Evolutionary conservation across 2,329 filamentous ascomycete genomes (phyloP).

Genomic region (Dactylellina drechsleri): DNA sequence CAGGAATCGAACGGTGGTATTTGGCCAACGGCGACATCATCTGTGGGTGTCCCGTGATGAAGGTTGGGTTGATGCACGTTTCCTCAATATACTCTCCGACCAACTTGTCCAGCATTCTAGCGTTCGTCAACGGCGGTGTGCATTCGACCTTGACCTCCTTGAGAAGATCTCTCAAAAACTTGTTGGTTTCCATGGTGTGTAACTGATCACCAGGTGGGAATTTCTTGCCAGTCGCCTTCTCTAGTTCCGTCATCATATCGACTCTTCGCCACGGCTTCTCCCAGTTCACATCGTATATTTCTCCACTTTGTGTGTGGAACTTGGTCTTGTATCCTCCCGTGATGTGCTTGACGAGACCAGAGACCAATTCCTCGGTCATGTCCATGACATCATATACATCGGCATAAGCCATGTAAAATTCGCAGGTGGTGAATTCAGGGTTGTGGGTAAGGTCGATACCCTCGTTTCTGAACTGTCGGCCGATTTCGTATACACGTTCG

Average conservation of each 20-base stretch:
- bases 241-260: slow-evolving; percentile 94
- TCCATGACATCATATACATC: slow-evolving; percentile 92
- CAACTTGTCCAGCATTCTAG: slow-evolving; percentile 95
- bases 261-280: slow-evolving; percentile 90
- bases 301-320: slow-evolving; percentile 82
- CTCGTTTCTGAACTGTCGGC: slow-evolving; percentile 95
- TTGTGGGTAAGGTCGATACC: slow-evolving; percentile 93
- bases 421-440: slow-evolving; percentile 95
- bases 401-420: slow-evolving; percentile 95
- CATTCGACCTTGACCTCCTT: slow-evolving; percentile 93
- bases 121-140: slow-evolving; percentile 87
- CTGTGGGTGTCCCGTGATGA: slow-evolving; percentile 83
- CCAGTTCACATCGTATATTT: slow-evolving; percentile 94
- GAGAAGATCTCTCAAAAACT: slow-evolving; percentile 83
- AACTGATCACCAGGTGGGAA: slow-evolving; percentile 90
- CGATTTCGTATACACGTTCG: slow-evolving; percentile 94
- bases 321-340: slow-evolving; percentile 85
- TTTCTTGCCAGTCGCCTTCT: slow-evolving; percentile 88
- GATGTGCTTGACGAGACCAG: slow-evolving; percentile 85
- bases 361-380: slow-evolving; percentile 92
- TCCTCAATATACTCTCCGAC: slow-evolving; percentile 95
- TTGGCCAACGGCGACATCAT: slow-evolving; percentile 98
- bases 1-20: slow-evolving; percentile 82
- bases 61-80: slow-evolving; percentile 90
- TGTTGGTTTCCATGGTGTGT: slow-evolving; percentile 87